Evolutionary conservation across 1,284 basidiomycete genomes (phyloP).

Genomic region (Golubevia sp.): DNA sequence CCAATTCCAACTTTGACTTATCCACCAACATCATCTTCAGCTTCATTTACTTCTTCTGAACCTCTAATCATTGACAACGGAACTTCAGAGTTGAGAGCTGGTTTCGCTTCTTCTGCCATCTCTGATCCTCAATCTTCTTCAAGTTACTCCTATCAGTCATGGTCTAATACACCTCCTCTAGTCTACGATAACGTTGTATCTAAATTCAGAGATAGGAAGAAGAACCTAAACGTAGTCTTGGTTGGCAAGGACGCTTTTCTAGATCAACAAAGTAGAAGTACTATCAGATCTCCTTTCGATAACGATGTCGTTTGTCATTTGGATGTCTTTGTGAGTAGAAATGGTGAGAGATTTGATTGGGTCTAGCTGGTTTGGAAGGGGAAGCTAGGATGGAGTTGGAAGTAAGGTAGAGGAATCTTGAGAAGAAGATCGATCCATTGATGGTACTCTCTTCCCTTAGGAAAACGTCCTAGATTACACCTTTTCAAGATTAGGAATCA

Average conservation of each 20-base stretch:
- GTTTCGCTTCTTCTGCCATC: conserved; percentile 1
- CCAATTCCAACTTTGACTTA: no score
- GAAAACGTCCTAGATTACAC: conserved; percentile 93
- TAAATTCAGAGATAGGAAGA: conserved; percentile 49
- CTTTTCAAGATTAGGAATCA: conserved; percentile 83
- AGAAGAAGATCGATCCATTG: no score
- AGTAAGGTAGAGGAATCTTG: no score
- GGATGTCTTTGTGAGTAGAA: conserved; percentile 42
- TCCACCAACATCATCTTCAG: no score
- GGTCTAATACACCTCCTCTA: conserved; percentile 18
- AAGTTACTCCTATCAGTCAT: conserved; percentile 1
- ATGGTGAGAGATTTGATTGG: background rate
- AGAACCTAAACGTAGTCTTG: conserved; percentile 35
- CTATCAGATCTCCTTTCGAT: conserved; percentile 50
- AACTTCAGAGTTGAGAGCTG: background rate
- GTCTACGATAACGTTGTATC: conserved; percentile 50
- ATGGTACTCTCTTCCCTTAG: no score
- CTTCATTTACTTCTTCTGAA: no score
- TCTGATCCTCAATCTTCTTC: conserved; percentile 5
- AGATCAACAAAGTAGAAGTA: conserved; percentile 38
- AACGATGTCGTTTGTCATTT: conserved; percentile 50
- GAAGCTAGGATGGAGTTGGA: background rate
- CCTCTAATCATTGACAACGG: no score
- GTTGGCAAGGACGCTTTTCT: conserved; percentile 52
- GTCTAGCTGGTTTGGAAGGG: background rate